These are phyloP conservation scores for Picochlorum sp. DNA, from an alignment of 139 green algal genomes.

Conservation along the genomic window DNA sequence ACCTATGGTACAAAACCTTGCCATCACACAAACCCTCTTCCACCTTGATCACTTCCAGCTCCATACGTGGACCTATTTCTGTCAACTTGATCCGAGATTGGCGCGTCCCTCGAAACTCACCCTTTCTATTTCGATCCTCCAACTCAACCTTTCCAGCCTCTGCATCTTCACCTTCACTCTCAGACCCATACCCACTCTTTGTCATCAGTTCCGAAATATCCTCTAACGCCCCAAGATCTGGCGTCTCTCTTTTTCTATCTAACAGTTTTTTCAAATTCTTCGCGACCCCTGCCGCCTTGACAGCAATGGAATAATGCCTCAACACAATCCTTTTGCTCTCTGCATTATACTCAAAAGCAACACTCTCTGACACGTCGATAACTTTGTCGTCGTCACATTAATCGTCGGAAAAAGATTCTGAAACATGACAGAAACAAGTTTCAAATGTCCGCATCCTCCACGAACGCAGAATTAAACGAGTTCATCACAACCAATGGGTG, in stretches of 20 bases:
- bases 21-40: constrained; percentile 89
- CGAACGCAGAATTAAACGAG: constrained; percentile 53
- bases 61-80: constrained; percentile 75
- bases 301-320: constrained; percentile 81
- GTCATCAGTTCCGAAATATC: constrained; percentile 88
- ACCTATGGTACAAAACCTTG: constrained; percentile 81
- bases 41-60: constrained; percentile 88
- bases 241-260: constrained; percentile 31
- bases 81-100: constrained; percentile 3
- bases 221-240: constrained; percentile 61
- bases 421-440: constrained; percentile 66
- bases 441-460: constrained; percentile 41
- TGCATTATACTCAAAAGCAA: constrained; percentile 68
- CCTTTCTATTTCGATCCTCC: neutral
- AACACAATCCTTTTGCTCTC: constrained; percentile 55
- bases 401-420: constrained; percentile 96
- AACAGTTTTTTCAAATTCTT: constrained; percentile 72
- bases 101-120: neutral
- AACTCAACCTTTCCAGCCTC: neutral
- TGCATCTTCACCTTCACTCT: constrained; percentile 35
- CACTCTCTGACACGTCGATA: constrained; percentile 68
- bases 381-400: constrained; percentile 76
- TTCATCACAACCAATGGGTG: constrained; percentile 89
- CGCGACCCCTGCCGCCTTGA: constrained; percentile 18
- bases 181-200: constrained; percentile 71